phyloP scores from a whole-genome alignment of 2,329 filamentous ascomycete species.

The Aureobasidium melanogenum region DNA sequence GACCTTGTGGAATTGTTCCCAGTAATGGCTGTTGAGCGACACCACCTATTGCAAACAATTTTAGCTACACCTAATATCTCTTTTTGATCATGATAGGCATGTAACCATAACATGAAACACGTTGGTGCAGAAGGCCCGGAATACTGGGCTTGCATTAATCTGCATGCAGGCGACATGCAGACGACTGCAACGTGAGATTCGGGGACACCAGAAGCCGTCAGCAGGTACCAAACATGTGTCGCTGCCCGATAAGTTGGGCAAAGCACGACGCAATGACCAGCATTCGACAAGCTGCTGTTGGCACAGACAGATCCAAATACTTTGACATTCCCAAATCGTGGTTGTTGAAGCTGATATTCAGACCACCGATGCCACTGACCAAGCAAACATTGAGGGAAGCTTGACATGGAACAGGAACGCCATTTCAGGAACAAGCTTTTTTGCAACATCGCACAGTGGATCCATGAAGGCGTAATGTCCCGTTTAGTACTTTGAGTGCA shows the following conservation, averaged over 20 bases:
- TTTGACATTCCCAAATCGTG: background rate
- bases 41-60: background rate
- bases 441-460: background rate
- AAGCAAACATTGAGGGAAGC: background rate
- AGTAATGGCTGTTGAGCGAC: background rate
- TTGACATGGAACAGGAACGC: background rate
- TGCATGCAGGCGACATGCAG: slow-evolving; percentile 4
- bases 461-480: slow-evolving; percentile 1
- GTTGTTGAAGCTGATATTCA: background rate
- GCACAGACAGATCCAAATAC: background rate
- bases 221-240: background rate
- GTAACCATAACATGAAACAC: background rate
- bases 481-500: background rate
- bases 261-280: background rate
- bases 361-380: background rate
- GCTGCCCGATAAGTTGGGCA: background rate
- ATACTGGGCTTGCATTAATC: background rate
- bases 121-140: background rate
- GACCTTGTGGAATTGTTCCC: background rate
- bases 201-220: background rate
- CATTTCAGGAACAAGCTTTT: slow-evolving; percentile 9
- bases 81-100: background rate
- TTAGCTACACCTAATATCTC: background rate
- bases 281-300: background rate
- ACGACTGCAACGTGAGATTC: background rate